Evolutionary conservation across 129 eudicot genomes (phyloP), one percentile per base, ranked within the genome.

Genomic region (Escallonia rubra): DNA sequence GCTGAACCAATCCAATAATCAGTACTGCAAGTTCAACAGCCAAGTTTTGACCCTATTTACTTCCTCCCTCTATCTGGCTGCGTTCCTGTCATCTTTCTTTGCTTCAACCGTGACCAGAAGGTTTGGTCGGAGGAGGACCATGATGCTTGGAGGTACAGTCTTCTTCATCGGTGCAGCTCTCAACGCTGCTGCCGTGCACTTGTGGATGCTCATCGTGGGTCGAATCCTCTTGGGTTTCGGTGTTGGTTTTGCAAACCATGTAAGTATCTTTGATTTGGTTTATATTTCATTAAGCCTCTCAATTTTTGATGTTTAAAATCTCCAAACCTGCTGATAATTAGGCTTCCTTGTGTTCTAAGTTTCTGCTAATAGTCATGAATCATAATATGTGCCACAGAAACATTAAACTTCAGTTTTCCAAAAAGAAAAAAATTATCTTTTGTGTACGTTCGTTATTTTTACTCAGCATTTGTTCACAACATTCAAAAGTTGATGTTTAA

Each of bases 191-290:
- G 91, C 91, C 10, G 8, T 34, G 0, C 57, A 74, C 45, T 72
- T 82, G 0, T 42, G 55, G 11, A 86, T 86, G 91, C 87, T 86
- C 16, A 66, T 76, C 13, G 11, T 76, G 10, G 91, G 91, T 7
- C 78, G 91, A 2, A 49, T 71, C 43, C 66, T 86, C 42, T 85
- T 86, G 8, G 91, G 87, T 39, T 13, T 76, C 4, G 91, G 91
- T 43, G 74, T 86, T 4, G 91, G 91, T 2, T 86, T 86, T n/a
- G 85, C 85, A 7, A 86, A 86, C 77, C 91, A 85, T 86, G 90
- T 81, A 62, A 23, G 34, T 23, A 23, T 23, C 34, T 23, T 23
- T 23, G 34, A 23, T 23, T 23, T 23, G 34, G 34, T 23, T 23
- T 23, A 23, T 23, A 23, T 23, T 23, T 23, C 34, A 23, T 23